These are phyloP conservation scores for Nothophoma quercina DNA, from an alignment of 2,329 filamentous ascomycete species.

Conservation along the genomic window DNA sequence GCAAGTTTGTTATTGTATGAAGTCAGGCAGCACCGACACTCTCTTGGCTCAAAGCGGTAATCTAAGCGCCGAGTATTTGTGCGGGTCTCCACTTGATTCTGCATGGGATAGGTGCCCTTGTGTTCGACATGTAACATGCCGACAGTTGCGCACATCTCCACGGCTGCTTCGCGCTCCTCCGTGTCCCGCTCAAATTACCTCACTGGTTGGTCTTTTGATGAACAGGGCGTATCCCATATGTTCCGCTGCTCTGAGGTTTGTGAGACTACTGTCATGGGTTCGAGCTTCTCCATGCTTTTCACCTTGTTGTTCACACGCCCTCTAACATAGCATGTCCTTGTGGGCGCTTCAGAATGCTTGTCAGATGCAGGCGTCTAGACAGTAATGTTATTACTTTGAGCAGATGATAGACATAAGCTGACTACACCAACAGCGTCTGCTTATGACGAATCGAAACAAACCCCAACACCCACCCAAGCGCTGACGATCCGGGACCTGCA, in stretches of 20 bases:
- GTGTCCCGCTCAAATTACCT: conserved; percentile 1
- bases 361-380: background rate
- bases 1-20: background rate
- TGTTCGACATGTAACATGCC: conserved; percentile 1
- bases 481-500: conserved; percentile 14
- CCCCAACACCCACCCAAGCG: conserved; percentile 13
- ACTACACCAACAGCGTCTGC: background rate
- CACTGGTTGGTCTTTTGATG: background rate
- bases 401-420: background rate
- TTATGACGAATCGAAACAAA: background rate
- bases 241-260: background rate
- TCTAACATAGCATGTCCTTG: no score
- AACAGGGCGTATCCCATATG: background rate
- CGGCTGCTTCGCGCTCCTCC: conserved; percentile 9
- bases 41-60: background rate
- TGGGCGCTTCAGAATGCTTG: background rate
- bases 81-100: background rate
- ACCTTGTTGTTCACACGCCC: no score
- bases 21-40: background rate
- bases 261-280: background rate
- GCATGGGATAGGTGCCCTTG: background rate
- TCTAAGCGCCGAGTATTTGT: conserved; percentile 1
- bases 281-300: background rate
- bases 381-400: background rate
- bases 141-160: conserved; percentile 2